Base-by-base conservation (phyloP, 805 yeast species). In the Metahyphopichia silvanorum region DNA sequence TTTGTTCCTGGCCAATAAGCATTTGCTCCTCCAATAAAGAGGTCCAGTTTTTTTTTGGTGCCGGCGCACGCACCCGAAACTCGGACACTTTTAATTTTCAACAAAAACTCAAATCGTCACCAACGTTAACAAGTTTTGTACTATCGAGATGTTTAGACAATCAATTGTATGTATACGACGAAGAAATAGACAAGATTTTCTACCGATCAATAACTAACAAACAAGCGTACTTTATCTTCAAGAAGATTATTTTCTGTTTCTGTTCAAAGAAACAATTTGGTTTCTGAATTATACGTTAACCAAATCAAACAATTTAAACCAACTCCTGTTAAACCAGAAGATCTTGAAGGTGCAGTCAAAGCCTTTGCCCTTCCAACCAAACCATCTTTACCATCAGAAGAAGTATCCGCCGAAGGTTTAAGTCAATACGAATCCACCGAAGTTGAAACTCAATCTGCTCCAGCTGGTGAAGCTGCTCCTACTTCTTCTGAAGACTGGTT, bases 241-340 rank as follows among this genome's bases (percentile, higher is more conserved):
- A 60, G 56, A 51, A 66, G 71, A 63, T 50, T 55, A 38, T 58
- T 67, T 48, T 62, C 72, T 32, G 51, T 60, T 40, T 61, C 70
- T 34, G 61, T 71, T 42, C 54, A 60, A 52, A 63, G 66, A 58
- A 48, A 47, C 47, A 76, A 89, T 74, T 70, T 84, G 57, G 63
- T 89, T 56, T 76, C 86, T 61, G 96, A 89, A 47, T 76, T 89
- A 49, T 89, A 89, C 72, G 67, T 91, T 56, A 79, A 76, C 61
- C 95, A 89, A 66, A 71, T 93, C 66, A 86, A 82, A 71, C 77
- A 79, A 42, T 89, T 86, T 79, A 87, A 88, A 74, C 89, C 96
- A 57, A 76, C 82, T 38, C 79, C 87, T 40, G 57, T 82, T 34
- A 66, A 83, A 38, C 77, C 84, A 38, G 70, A 76, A 46, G 95